Base-by-base conservation (phyloP, 2,329 filamentous ascomycete species). In the Pseudodiploospora longispora region DNA sequence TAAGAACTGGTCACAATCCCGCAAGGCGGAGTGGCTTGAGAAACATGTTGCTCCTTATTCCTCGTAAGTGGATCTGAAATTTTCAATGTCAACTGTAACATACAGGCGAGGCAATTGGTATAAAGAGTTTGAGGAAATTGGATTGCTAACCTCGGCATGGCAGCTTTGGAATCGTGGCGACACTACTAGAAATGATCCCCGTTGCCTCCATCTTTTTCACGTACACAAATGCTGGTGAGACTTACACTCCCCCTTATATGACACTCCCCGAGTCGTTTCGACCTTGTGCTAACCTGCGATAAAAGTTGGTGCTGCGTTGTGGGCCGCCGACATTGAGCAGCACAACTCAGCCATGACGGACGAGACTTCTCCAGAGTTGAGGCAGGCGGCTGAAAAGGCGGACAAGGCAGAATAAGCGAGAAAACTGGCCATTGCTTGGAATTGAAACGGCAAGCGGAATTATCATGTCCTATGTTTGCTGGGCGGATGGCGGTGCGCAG, bases 241-340 rank as follows among this genome's bases (percentile, higher is more conserved):
- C 27, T 30, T 19, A 40, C 8, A 27, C 30, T 27, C 8, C 19
- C 7, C 19, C 6, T 9, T 31, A 6, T 10, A 31, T 8, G 3
- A 19, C 19, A 19, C 19, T 19, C 19, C 19, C 19, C 19, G 19
- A 19, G 19, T 19, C 19, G 19, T 19, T 19, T 19, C 19, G 19
- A 19, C 19, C 19, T 19, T 19, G 19, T 19, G 19, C 19, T 19
- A 19, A 19, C 19, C 19, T 19, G 19, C 19, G 19, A 19, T 19
- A 19, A 19, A 19, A 82, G 88, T 95, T 47, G 91, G 89, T 6
- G 91, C 90, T 43, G 91, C 91, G 6, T 69, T 97, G n/a, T 96
- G 89, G 89, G 90, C 91, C 35, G 86, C 87, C 12, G 89, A 94
- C 62, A 78, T 94, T 47, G 88, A 94, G 62, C 61, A 65, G 29